phyloP scores from a whole-genome alignment of 2,329 filamentous ascomycete species.

The Pestalotiopsis sp. region DNA sequence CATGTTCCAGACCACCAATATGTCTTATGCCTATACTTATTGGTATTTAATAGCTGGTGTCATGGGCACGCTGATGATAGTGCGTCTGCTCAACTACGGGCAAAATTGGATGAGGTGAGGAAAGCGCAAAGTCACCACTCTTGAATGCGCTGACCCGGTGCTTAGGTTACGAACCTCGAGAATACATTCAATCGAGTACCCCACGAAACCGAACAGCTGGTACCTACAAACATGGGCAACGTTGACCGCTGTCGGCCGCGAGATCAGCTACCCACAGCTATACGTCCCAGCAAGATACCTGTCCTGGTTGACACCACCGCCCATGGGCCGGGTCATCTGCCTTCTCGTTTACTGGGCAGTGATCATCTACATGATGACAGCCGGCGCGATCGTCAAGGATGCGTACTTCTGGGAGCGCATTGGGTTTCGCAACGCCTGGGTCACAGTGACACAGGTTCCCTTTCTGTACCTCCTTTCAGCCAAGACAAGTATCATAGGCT shows the following conservation, averaged over 20 bases:
- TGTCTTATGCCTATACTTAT: conserved; percentile 55
- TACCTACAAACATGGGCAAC: conserved; percentile 60
- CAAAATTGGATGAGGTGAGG: conserved; percentile 46
- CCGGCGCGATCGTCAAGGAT: conserved; percentile 51
- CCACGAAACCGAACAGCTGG: conserved; percentile 53
- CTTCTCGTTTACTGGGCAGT: conserved; percentile 62
- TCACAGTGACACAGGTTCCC: conserved; percentile 66
- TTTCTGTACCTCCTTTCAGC: conserved; percentile 65
- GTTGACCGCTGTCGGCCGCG: conserved; percentile 58
- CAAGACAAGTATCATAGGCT: conserved; percentile 62
- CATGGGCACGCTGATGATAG: conserved; percentile 42
- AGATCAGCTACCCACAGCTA: conserved; percentile 58
- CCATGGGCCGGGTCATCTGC: conserved; percentile 57
- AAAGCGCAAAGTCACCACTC: not conserved
- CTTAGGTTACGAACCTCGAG: conserved; percentile 49
- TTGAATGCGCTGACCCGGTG: not conserved
- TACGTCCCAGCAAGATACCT: conserved; percentile 49
- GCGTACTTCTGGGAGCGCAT: conserved; percentile 66
- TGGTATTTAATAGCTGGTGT: conserved; percentile 62
- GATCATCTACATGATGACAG: conserved; percentile 59
- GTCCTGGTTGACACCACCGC: conserved; percentile 61
- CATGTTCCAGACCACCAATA: conserved; percentile 49
- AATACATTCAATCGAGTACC: conserved; percentile 47
- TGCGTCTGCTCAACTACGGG: conserved; percentile 47
- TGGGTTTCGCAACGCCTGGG: conserved; percentile 70